A percentile compares a stretch with the other conserved stretches of the same genome.
phyloP scores from a whole-genome alignment of 495 filamentous ascomycete species.

The Trichocladium antarcticum region DNA sequence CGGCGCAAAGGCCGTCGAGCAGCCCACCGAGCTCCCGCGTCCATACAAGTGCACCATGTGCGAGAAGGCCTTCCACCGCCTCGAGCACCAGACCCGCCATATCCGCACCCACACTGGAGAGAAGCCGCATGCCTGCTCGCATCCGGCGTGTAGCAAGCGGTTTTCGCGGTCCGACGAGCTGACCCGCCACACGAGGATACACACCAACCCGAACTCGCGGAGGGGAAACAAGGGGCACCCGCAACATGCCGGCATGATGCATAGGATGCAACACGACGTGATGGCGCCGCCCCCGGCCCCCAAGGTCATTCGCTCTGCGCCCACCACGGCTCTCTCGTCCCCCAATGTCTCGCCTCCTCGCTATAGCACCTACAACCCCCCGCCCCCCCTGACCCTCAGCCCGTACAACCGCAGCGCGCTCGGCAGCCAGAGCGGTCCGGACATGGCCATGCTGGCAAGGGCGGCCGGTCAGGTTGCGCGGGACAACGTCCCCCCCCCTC shows the following conservation, averaged over 20 bases:
- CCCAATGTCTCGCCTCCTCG: conserved; percentile 94
- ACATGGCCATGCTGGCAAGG: conserved; percentile 83
- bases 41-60: conserved; percentile 98
- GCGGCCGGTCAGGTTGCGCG: conserved; percentile 81
- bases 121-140: conserved; percentile 93
- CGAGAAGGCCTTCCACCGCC: conserved; percentile 96
- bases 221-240: conserved; percentile 76
- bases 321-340: conserved; percentile 75
- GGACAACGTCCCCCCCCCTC: conserved; percentile 45
- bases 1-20: conserved; percentile 39
- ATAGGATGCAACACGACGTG: conserved; percentile 47
- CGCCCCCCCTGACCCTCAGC: conserved; percentile 46
- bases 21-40: conserved; percentile 63
- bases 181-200: conserved; percentile 93
- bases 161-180: conserved; percentile 96
- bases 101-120: conserved; percentile 97
- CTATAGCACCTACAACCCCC: conserved; percentile 60
- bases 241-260: conserved; percentile 22
- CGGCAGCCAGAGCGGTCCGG: conserved; percentile 45
- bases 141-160: conserved; percentile 90
- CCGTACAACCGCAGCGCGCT: conserved; percentile 51
- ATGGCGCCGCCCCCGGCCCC: conserved; percentile 67
- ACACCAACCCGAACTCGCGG: conserved; percentile 96
- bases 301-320: conserved; percentile 63
- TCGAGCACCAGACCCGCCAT: conserved; percentile 96